Conservation (phyloP, 805 yeast species). For the Kluyveromyces siamensis region DNA sequence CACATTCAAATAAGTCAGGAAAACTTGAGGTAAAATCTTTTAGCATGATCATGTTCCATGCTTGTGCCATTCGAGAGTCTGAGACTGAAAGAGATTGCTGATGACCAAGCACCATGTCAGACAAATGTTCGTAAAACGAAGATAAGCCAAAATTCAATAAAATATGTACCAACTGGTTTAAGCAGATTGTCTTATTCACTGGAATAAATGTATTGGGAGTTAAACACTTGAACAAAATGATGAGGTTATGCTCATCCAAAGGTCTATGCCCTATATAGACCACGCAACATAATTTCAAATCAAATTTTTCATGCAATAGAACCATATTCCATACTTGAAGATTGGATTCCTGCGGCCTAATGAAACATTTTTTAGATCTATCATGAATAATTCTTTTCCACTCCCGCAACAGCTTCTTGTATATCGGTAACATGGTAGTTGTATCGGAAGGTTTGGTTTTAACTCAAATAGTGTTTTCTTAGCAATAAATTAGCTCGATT, state of each 20-base stretch:
- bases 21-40: constrained; percentile 19
- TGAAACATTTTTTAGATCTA: constrained; percentile 8
- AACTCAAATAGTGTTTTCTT: background rate
- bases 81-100: background rate
- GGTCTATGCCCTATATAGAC: constrained; percentile 12
- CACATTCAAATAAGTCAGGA: constrained; percentile 20
- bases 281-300: constrained; percentile 17
- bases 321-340: constrained; percentile 27
- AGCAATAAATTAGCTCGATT: no score
- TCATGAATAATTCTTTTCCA: constrained; percentile 20
- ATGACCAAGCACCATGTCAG: constrained; percentile 12
- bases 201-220: constrained; percentile 24
- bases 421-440: constrained; percentile 10
- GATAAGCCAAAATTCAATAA: constrained; percentile 14
- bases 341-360: constrained; percentile 28
- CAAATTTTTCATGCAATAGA: constrained; percentile 11
- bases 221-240: constrained; percentile 19
- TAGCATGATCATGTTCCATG: constrained; percentile 26
- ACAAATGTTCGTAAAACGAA: constrained; percentile 15
- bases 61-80: constrained; percentile 4
- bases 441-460: background rate
- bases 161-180: constrained; percentile 15
- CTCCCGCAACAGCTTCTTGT: constrained; percentile 23
- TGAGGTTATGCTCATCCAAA: constrained; percentile 11
- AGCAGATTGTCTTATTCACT: constrained; percentile 17